phyloP scores from a whole-genome alignment of 2,329 filamentous ascomycete genomes.

The Fusarium mundagurra region DNA sequence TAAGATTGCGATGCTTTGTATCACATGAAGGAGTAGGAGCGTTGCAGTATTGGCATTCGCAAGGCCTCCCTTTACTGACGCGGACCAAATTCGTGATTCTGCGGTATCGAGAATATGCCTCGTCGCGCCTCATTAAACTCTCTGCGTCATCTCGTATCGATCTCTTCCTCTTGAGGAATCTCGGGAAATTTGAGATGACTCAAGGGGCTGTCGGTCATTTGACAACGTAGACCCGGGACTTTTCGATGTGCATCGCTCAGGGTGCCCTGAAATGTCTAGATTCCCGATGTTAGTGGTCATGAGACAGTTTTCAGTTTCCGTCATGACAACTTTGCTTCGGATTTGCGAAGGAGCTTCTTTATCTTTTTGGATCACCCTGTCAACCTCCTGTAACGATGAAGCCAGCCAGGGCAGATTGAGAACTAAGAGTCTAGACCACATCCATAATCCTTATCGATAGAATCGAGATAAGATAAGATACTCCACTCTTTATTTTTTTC shows the following conservation, averaged over 20 bases:
- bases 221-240: conserved; percentile 7
- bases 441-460: conserved; percentile 38
- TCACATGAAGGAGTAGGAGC: background rate
- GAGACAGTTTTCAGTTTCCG: background rate
- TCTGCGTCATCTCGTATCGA: conserved; percentile 23
- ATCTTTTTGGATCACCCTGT: background rate
- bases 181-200: conserved; percentile 15
- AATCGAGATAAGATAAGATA: conserved; percentile 9
- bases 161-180: conserved; percentile 15
- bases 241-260: background rate
- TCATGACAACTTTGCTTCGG: conserved; percentile 3
- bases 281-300: background rate
- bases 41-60: conserved; percentile 17
- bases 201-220: conserved; percentile 23
- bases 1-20: conserved; percentile 23
- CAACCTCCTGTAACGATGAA: background rate
- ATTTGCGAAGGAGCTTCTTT: conserved; percentile 7
- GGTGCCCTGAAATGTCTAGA: background rate
- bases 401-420: background rate
- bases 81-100: conserved; percentile 26
- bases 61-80: conserved; percentile 24
- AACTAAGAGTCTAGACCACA: background rate
- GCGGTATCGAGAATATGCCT: conserved; percentile 28
- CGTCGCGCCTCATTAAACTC: conserved; percentile 5
- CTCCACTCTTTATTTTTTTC: conserved; percentile 31